phyloP scores from a whole-genome alignment of 768 basidiomycete species.

The Pleurotus pulmonarius region DNA sequence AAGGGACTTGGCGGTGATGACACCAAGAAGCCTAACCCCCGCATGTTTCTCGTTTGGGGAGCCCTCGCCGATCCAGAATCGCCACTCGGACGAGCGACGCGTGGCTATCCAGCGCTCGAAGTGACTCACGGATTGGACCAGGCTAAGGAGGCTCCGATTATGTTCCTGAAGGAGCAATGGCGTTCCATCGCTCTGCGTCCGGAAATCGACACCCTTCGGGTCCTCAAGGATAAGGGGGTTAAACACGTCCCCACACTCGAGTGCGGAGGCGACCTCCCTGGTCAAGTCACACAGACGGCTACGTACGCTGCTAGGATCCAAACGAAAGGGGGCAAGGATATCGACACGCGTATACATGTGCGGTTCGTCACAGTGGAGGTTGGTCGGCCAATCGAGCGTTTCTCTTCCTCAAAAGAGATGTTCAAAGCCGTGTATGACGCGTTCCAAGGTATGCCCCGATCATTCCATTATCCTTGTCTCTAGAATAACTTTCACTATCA shows the following conservation, averaged over 20 bases:
- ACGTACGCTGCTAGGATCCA: slow-evolving; percentile 4
- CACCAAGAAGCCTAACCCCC: neutral
- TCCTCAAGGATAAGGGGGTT: slow-evolving; percentile 10
- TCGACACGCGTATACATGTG: neutral
- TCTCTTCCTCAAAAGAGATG: neutral
- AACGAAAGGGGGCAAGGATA: slow-evolving; percentile 7
- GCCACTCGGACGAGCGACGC: slow-evolving; percentile 4
- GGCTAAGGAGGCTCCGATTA: neutral
- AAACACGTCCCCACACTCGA: slow-evolving; percentile 18
- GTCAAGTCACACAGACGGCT: slow-evolving; percentile 8
- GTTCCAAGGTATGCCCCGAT: slow-evolving; percentile 6
- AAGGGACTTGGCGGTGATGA: too few relatives aligned
- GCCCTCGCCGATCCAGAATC: slow-evolving; percentile 4
- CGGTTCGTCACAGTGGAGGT: neutral
- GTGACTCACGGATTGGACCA: neutral
- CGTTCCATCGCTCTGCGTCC: slow-evolving; percentile 1
- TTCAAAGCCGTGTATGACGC: slow-evolving; percentile 15
- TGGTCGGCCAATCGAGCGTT: neutral
- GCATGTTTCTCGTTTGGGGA: slow-evolving; percentile 1
- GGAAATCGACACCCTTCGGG: neutral
- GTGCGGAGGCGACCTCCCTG: slow-evolving; percentile 17
- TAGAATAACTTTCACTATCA: neutral
- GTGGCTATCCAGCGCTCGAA: neutral
- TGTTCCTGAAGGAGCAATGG: slow-evolving; percentile 9
- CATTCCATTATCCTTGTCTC: too few relatives aligned